A percentile compares a stretch with the other conserved stretches of the same genome.
These are phyloP conservation scores for Myriosclerotinia scirpicola DNA, from an alignment of 2,329 filamentous ascomycete species.

Conservation along the genomic window DNA sequence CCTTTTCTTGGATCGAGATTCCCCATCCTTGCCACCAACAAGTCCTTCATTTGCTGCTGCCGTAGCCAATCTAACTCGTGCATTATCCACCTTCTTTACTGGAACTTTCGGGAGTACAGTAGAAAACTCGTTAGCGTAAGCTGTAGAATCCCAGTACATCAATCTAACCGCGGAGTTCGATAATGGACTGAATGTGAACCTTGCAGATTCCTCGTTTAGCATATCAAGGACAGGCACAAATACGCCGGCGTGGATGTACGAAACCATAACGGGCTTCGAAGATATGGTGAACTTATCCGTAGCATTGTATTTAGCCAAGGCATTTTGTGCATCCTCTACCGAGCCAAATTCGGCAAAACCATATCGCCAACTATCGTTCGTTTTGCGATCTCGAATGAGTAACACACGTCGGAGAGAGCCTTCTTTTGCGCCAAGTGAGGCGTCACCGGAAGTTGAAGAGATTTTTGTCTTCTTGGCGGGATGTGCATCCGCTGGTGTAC, in stretches of 20 bases:
- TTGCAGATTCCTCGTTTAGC: slow-evolving; percentile 53
- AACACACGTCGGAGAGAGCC: slow-evolving; percentile 76
- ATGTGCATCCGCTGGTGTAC: slow-evolving; percentile 40
- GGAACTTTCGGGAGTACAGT: slow-evolving; percentile 50
- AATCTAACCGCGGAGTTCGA: slow-evolving; percentile 67
- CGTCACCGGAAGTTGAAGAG: slow-evolving; percentile 53
- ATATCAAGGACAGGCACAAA: slow-evolving; percentile 72
- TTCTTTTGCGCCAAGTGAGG: slow-evolving; percentile 62
- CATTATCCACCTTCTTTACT: slow-evolving; percentile 34
- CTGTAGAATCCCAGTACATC: slow-evolving; percentile 74
- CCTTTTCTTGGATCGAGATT: slow-evolving; percentile 51
- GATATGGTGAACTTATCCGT: slow-evolving; percentile 76
- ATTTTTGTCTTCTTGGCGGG: slow-evolving; percentile 48
- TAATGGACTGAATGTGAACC: slow-evolving; percentile 68
- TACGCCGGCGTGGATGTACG: slow-evolving; percentile 80
- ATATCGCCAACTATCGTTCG: slow-evolving; percentile 73
- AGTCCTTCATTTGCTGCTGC: slow-evolving; percentile 43
- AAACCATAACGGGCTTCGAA: slow-evolving; percentile 67
- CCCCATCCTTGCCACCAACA: slow-evolving; percentile 37
- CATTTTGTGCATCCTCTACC: slow-evolving; percentile 72
- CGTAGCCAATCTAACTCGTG: slow-evolving; percentile 42
- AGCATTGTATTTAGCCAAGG: slow-evolving; percentile 68
- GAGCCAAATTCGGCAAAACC: slow-evolving; percentile 83
- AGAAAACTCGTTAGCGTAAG: slow-evolving; percentile 65
- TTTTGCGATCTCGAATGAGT: slow-evolving; percentile 70